A percentile compares a stretch with the other conserved stretches of the same genome.
phyloP scores from a whole-genome alignment of 2,329 filamentous ascomycete genomes.

The Calonectria fujianensis region DNA sequence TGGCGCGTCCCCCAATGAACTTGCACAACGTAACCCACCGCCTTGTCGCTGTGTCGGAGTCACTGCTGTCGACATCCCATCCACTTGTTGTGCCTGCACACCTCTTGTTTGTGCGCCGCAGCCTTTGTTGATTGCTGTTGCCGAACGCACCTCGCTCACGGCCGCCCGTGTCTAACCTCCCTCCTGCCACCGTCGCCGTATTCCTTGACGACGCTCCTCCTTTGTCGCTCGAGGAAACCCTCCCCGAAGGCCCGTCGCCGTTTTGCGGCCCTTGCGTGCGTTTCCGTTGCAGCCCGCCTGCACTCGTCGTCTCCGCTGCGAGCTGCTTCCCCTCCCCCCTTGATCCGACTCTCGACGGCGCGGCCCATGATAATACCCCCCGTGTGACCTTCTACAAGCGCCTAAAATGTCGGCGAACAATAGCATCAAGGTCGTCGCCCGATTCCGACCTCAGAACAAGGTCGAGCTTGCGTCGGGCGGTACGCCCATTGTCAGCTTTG shows the following conservation, averaged over 20 bases:
- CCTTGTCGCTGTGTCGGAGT: slow-evolving; percentile 38
- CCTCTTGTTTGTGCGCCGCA: slow-evolving; percentile 49
- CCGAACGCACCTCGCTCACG: slow-evolving; percentile 50
- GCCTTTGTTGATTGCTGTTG: slow-evolving; percentile 43
- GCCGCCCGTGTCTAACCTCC: slow-evolving; percentile 44
- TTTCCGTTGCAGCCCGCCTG: slow-evolving; percentile 41
- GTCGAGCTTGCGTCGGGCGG: slow-evolving; percentile 92
- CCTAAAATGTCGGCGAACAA: slow-evolving; percentile 74
- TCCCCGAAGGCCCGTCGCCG: slow-evolving; percentile 49
- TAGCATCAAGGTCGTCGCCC: slow-evolving; percentile 93
- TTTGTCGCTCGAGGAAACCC: slow-evolving; percentile 37
- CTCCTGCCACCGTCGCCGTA: slow-evolving; percentile 32
- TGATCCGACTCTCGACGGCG: slow-evolving; percentile 33
- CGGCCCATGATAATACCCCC: slow-evolving; percentile 54
- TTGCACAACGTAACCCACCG: slow-evolving; percentile 48
- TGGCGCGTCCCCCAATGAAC: slow-evolving; percentile 50
- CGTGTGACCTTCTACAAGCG: slow-evolving; percentile 49
- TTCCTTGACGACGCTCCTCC: slow-evolving; percentile 21
- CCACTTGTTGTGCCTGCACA: slow-evolving; percentile 41
- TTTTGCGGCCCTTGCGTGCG: slow-evolving; percentile 52
- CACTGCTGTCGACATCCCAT: slow-evolving; percentile 40
- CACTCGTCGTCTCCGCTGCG: slow-evolving; percentile 51
- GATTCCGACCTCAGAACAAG: slow-evolving; percentile 98
- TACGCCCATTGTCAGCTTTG: slow-evolving; percentile 92
- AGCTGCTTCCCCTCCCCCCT: slow-evolving; percentile 44